Conservation (phyloP, 1,284 basidiomycete genomes). For the Pisolithus thermaeus region DNA sequence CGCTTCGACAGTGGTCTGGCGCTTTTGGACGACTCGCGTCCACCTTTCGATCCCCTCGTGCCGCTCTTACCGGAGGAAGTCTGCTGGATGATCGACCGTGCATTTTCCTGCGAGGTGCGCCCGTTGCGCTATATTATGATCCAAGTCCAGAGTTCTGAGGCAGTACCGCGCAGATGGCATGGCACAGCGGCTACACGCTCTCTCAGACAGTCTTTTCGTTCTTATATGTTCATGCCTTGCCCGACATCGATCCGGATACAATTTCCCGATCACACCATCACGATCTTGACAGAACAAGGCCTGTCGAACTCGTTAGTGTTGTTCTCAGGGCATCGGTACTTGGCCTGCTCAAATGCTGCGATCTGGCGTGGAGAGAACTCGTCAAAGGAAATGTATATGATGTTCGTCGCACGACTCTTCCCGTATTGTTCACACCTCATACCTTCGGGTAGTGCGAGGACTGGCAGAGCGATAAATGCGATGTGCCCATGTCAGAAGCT, state of each 20-base stretch:
- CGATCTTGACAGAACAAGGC: constrained; percentile 31
- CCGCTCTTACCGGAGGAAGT: constrained; percentile 69
- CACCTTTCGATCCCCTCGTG: constrained; percentile 60
- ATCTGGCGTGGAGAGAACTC: constrained; percentile 78
- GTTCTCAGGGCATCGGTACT: constrained; percentile 70
- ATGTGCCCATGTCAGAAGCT: constrained; percentile 70
- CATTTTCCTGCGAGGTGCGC: constrained; percentile 75
- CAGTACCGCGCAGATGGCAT: constrained; percentile 62
- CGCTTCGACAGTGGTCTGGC: constrained; percentile 82
- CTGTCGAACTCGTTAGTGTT: constrained; percentile 55
- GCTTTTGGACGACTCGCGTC: constrained; percentile 37
- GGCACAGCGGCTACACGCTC: constrained; percentile 80
- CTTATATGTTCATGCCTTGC: constrained; percentile 69
- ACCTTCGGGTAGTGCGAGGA: constrained; percentile 67
- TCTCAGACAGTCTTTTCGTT: constrained; percentile 84
- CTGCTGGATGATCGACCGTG: constrained; percentile 82
- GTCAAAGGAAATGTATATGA: constrained; percentile 69
- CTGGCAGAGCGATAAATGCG: constrained; percentile 83
- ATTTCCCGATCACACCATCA: constrained; percentile 28
- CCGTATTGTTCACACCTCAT: constrained; percentile 9
- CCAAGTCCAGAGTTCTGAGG: constrained; percentile 15
- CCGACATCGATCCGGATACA: constrained; percentile 54
- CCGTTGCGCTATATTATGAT: constrained; percentile 8
- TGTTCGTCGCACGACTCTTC: constrained; percentile 41
- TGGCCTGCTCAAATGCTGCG: constrained; percentile 78